A percentile compares a stretch with the other conserved stretches of the same genome.
These are phyloP conservation scores for Ministeria vibrans DNA, from an alignment of 78 protist genomes.

Conservation along the genomic window DNA sequence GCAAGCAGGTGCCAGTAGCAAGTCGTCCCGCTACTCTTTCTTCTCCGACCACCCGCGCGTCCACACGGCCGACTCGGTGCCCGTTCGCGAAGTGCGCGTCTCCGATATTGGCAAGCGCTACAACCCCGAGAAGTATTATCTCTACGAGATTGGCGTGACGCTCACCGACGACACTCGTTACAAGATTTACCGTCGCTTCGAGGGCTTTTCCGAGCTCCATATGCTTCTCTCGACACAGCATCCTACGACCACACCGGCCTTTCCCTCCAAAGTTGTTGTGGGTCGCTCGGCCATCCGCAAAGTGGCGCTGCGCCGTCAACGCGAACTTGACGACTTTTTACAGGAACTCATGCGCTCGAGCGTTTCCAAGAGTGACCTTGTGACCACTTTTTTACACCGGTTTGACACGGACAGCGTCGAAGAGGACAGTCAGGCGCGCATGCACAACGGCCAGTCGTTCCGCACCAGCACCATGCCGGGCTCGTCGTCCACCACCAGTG, in stretches of 20 bases:
- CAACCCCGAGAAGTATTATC: background rate
- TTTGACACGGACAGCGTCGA: too few relatives aligned
- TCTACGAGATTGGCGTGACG: background rate
- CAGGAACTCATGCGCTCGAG: too few relatives aligned
- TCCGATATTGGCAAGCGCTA: background rate
- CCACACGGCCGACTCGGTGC: too few relatives aligned
- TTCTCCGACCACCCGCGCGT: background rate
- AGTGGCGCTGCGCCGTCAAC: background rate
- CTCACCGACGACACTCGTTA: background rate
- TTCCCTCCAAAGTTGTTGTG: background rate
- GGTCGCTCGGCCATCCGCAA: background rate
- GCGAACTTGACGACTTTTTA: background rate
- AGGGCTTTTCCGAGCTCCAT: background rate
- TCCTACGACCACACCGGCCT: background rate
- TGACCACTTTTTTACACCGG: too few relatives aligned
- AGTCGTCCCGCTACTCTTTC: background rate
- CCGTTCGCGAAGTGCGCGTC: too few relatives aligned
- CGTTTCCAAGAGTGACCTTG: too few relatives aligned
- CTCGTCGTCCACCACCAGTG: too few relatives aligned
- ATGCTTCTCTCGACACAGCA: background rate
- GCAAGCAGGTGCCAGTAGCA: background rate
- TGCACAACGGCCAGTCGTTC: too few relatives aligned
- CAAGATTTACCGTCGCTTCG: background rate
- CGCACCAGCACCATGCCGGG: too few relatives aligned
- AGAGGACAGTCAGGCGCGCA: too few relatives aligned